Evolutionary conservation across 805 yeast species (phyloP).

Genomic region (Metschnikowia baotianmanensis): DNA sequence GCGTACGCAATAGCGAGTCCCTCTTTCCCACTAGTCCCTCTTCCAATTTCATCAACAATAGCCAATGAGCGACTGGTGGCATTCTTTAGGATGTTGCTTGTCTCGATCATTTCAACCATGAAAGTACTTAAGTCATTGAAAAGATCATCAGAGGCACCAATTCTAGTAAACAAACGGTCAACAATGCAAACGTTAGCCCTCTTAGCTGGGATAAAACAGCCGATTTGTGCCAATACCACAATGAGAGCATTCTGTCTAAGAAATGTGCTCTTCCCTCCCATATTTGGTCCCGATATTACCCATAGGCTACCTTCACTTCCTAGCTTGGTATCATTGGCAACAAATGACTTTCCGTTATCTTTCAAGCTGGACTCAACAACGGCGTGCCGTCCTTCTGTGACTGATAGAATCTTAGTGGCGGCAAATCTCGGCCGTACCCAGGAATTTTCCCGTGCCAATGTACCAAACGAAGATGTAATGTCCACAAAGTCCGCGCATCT

Average conservation of each 20-base stretch:
- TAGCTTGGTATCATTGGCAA: conserved; percentile 38
- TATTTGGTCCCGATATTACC: conserved; percentile 39
- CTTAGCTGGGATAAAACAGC: conserved; percentile 53
- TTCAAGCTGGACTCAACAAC: conserved; percentile 61
- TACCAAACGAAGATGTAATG: conserved; percentile 68
- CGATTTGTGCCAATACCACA: conserved; percentile 50
- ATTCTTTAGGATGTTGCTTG: conserved; percentile 33
- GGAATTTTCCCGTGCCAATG: conserved; percentile 63
- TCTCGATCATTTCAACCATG: conserved; percentile 47
- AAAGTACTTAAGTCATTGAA: conserved; percentile 45
- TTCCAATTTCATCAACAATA: conserved; percentile 41
- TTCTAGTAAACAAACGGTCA: conserved; percentile 47
- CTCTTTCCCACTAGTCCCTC: conserved; percentile 64
- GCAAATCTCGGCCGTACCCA: conserved; percentile 66
- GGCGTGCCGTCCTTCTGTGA: conserved; percentile 68
- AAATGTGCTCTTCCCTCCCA: conserved; percentile 56
- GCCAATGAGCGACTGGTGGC: conserved; percentile 42
- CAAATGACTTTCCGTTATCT: conserved; percentile 45
- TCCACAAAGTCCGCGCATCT: conserved; percentile 64
- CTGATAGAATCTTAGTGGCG: conserved; percentile 40
- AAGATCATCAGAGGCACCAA: conserved; percentile 36
- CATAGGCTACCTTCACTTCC: conserved; percentile 20
- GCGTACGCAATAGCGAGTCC: conserved; percentile 87
- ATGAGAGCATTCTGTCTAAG: conserved; percentile 48
- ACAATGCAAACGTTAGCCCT: conserved; percentile 46